phyloP scores from a whole-genome alignment of 495 filamentous ascomycete genomes.

The Penicillium cataractarum region DNA sequence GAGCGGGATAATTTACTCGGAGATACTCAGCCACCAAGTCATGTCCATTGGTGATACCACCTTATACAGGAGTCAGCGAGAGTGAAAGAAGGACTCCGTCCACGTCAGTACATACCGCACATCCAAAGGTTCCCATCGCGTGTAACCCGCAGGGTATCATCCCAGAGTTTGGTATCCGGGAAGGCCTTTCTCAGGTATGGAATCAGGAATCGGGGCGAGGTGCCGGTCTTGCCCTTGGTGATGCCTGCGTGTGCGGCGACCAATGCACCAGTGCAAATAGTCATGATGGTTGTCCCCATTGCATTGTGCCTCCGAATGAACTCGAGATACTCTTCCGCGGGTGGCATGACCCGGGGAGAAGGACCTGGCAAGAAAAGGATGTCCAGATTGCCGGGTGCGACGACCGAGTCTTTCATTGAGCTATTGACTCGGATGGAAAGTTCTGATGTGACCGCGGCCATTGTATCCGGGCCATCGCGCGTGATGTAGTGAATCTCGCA shows the following conservation, averaged over 20 bases:
- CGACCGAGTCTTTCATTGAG: slow-evolving; percentile 43
- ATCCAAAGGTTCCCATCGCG: slow-evolving; percentile 65
- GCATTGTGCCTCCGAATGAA: slow-evolving; percentile 51
- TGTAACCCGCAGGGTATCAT: slow-evolving; percentile 51
- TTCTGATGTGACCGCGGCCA: slow-evolving; percentile 39
- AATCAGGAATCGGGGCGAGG: slow-evolving; percentile 57
- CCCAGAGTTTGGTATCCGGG: slow-evolving; percentile 45
- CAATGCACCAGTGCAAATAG: slow-evolving; percentile 58
- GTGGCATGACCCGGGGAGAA: slow-evolving; percentile 40
- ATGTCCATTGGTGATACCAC: slow-evolving; percentile 65
- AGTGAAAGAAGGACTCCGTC: not conserved
- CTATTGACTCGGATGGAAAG: slow-evolving; percentile 41
- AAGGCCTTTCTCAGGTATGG: slow-evolving; percentile 45
- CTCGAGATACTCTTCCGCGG: slow-evolving; percentile 34
- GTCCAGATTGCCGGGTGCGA: slow-evolving; percentile 53
- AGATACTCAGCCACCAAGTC: slow-evolving; percentile 62
- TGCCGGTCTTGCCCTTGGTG: slow-evolving; percentile 48
- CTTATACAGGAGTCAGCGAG: slow-evolving; percentile 28
- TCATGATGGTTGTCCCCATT: slow-evolving; percentile 48
- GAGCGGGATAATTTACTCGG: slow-evolving; percentile 48
- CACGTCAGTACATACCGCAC: slow-evolving; percentile 50
- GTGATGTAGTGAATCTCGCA: slow-evolving; percentile 52
- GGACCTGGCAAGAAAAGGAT: slow-evolving; percentile 57
- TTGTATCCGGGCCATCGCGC: slow-evolving; percentile 28
- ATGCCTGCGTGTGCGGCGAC: slow-evolving; percentile 55